Percentiles rank a stretch among this genome's conserved stretches.
These are phyloP conservation scores for Macrocybe gigantea DNA, from an alignment of 768 basidiomycete species.

Conservation along the genomic window DNA sequence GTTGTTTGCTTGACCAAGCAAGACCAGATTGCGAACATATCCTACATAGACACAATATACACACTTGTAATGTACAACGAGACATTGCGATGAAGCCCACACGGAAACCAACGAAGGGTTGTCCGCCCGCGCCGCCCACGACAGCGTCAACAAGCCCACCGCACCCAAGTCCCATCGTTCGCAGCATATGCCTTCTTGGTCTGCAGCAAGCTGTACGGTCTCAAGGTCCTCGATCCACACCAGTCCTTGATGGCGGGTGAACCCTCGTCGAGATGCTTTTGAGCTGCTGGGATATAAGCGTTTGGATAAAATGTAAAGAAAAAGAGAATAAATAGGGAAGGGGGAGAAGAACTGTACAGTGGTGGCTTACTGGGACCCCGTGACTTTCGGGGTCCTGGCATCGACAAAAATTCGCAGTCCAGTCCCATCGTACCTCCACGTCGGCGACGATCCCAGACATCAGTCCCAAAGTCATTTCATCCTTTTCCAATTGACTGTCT, in stretches of 20 bases:
- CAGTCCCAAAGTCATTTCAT: slow-evolving; percentile 5
- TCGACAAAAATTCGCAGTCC: slow-evolving; percentile 5
- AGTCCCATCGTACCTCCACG: slow-evolving; percentile 3
- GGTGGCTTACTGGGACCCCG: slow-evolving; percentile 45
- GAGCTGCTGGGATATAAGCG: slow-evolving; percentile 57
- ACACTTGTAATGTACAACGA: slow-evolving; percentile 62
- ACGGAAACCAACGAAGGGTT: slow-evolving; percentile 61
- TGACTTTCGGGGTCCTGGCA: slow-evolving; percentile 8
- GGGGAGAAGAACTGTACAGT: slow-evolving; percentile 40
- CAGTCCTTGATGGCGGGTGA: slow-evolving; percentile 65
- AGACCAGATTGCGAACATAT: too few relatives aligned
- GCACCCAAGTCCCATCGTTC: slow-evolving; percentile 88
- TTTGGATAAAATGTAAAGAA: slow-evolving; percentile 21
- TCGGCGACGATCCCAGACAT: slow-evolving; percentile 1
- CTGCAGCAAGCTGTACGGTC: slow-evolving; percentile 86
- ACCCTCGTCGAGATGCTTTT: slow-evolving; percentile 92
- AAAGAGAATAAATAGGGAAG: slow-evolving; percentile 3
- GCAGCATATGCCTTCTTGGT: slow-evolving; percentile 22
- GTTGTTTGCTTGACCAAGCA: too few relatives aligned
- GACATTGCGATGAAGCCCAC: slow-evolving; percentile 84
- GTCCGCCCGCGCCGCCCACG: slow-evolving; percentile 23
- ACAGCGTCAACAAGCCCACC: slow-evolving; percentile 35
- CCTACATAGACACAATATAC: slow-evolving; percentile 14
- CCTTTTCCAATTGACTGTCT: slow-evolving; percentile 19
- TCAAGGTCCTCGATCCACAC: slow-evolving; percentile 79